These are phyloP conservation scores for Ophiobolus disseminans DNA, from an alignment of 2,329 filamentous ascomycete species.

Conservation along the genomic window DNA sequence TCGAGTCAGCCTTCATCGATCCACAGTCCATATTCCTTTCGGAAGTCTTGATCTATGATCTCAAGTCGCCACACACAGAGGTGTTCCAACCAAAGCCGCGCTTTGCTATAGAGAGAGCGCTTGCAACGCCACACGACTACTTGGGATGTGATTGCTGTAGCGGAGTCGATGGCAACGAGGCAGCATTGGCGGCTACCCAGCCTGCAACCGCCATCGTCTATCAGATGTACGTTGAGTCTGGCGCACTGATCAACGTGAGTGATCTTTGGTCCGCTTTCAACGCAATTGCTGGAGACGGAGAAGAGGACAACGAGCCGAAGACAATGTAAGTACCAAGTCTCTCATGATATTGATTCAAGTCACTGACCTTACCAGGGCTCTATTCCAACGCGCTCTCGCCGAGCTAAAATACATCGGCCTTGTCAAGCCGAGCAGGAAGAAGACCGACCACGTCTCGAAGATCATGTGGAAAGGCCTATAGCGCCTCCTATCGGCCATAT, in stretches of 20 bases:
- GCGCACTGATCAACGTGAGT: slow-evolving; percentile 76
- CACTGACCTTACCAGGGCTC: slow-evolving; percentile 55
- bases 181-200: slow-evolving; percentile 64
- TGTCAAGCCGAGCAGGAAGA: slow-evolving; percentile 88
- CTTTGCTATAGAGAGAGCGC: slow-evolving; percentile 72
- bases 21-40: slow-evolving; percentile 66
- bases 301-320: slow-evolving; percentile 55
- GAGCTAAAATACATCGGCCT: slow-evolving; percentile 87
- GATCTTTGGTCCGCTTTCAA: slow-evolving; percentile 82
- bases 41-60: slow-evolving; percentile 79
- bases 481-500: slow-evolving; percentile 1
- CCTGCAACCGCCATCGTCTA: slow-evolving; percentile 78
- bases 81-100: slow-evolving; percentile 79
- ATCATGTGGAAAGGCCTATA: slow-evolving; percentile 78
- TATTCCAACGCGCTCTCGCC: slow-evolving; percentile 85
- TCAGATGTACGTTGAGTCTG: slow-evolving; percentile 79
- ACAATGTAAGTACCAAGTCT: slow-evolving; percentile 50
- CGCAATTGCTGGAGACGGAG: slow-evolving; percentile 63
- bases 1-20: slow-evolving; percentile 55
- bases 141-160: slow-evolving; percentile 74
- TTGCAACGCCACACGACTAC: slow-evolving; percentile 78
- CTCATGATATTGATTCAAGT: neutral
- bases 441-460: slow-evolving; percentile 90
- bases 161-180: slow-evolving; percentile 47
- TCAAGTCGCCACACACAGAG: slow-evolving; percentile 71